phyloP scores from a whole-genome alignment of 164 flowering plant species.

The Nelumbo lutea region DNA sequence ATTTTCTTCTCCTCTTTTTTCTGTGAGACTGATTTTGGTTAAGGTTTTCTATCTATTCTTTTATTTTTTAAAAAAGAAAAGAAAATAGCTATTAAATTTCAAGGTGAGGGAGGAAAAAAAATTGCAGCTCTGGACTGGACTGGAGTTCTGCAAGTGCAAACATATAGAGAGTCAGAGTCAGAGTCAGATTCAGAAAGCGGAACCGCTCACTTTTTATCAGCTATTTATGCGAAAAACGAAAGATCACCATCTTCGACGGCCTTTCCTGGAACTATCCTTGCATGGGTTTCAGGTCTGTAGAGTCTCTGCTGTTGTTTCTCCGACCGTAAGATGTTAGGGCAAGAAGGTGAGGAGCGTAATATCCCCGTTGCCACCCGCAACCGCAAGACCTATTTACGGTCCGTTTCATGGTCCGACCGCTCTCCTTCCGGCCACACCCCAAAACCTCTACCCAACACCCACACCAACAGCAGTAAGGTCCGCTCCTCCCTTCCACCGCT shows the following conservation, averaged over 20 bases:
- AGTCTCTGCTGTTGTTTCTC: constrained; percentile 7
- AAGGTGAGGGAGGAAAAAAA: constrained; percentile 24
- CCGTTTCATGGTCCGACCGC: constrained; percentile 69
- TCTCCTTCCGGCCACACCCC: constrained; percentile 45
- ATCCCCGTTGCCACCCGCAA: constrained; percentile 29
- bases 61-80: background rate
- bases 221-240: constrained; percentile 13
- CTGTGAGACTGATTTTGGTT: background rate
- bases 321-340: constrained; percentile 35
- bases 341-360: constrained; percentile 25
- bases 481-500: constrained; percentile 59
- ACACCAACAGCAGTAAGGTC: constrained; percentile 23
- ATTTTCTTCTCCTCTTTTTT: constrained; percentile 22
- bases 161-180: no score
- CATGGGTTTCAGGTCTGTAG: constrained; percentile 23
- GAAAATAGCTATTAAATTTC: constrained; percentile 34
- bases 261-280: constrained; percentile 33
- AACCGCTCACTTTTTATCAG: background rate
- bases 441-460: constrained; percentile 18
- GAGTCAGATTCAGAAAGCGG: no score
- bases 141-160: background rate
- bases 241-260: constrained; percentile 11
- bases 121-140: constrained; percentile 4
- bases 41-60: no score
- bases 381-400: constrained; percentile 48